These are phyloP conservation scores for Prunus persica DNA, from an alignment of 306 rosid genomes.

Conservation along the genomic window Prunus_persica_NCBIv2 NC_034014.1:30549501-30550000, in stretches of 20 bases:
- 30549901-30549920: slow-evolving; percentile 53
- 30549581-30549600: slow-evolving; percentile 58
- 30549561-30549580: slow-evolving; percentile 64
- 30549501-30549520: slow-evolving; percentile 14
- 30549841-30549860: slow-evolving; percentile 67
- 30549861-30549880: slow-evolving; percentile 58
- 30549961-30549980: slow-evolving; percentile 70
- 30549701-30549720: neutral
- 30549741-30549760: slow-evolving; percentile 5
- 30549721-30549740: neutral
- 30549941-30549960: slow-evolving; percentile 96
- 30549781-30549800: neutral
- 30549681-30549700: neutral
- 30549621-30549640: neutral
- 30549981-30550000: slow-evolving; percentile 66
- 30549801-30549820: slow-evolving; percentile 57
- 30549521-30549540: slow-evolving; percentile 29
- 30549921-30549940: slow-evolving; percentile 72
- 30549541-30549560: slow-evolving; percentile 55
- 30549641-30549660: neutral
- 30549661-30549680: too few species aligned
- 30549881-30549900: slow-evolving; percentile 73
- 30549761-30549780: neutral
- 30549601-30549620: slow-evolving; percentile 52
- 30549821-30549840: slow-evolving; percentile 60